Conservation (phyloP, 2,329 filamentous ascomycete genomes). For the Lizonia empirigonia region DNA sequence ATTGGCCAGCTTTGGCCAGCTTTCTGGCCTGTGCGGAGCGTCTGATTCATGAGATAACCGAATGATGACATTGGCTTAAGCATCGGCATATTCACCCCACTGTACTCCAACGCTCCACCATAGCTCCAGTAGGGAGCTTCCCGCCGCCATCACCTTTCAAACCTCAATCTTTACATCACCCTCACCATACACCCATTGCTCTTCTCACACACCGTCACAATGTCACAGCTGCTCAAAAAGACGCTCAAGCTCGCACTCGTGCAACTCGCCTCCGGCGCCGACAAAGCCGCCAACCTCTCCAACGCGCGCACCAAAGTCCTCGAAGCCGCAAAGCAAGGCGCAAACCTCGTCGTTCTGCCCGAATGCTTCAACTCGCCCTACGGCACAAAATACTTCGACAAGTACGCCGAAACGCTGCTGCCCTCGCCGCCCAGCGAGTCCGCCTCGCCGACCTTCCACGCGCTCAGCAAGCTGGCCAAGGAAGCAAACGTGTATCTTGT, state of each 20-base stretch:
- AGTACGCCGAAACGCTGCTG: conserved; percentile 87
- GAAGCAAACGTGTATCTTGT: conserved; percentile 82
- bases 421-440: conserved; percentile 73
- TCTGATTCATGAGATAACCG: too few species aligned
- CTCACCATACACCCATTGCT: neutral
- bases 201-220: conserved; percentile 3
- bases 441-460: conserved; percentile 83
- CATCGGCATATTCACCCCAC: conserved; percentile 1
- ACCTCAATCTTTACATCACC: neutral
- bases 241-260: conserved; percentile 49
- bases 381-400: conserved; percentile 86
- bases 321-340: conserved; percentile 75
- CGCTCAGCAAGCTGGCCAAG: conserved; percentile 77
- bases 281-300: conserved; percentile 83
- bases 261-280: conserved; percentile 62
- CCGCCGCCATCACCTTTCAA: neutral
- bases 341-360: conserved; percentile 86
- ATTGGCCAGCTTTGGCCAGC: too few species aligned
- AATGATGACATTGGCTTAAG: conserved; percentile 11
- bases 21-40: too few species aligned
- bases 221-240: conserved; percentile 44
- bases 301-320: conserved; percentile 82
- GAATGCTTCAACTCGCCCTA: conserved; percentile 99
- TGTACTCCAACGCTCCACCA: conserved; percentile 10
- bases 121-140: conserved; percentile 5